These are phyloP conservation scores for Salix brachista DNA, from an alignment of 345 rosid species.

Conservation along the genomic window DNA sequence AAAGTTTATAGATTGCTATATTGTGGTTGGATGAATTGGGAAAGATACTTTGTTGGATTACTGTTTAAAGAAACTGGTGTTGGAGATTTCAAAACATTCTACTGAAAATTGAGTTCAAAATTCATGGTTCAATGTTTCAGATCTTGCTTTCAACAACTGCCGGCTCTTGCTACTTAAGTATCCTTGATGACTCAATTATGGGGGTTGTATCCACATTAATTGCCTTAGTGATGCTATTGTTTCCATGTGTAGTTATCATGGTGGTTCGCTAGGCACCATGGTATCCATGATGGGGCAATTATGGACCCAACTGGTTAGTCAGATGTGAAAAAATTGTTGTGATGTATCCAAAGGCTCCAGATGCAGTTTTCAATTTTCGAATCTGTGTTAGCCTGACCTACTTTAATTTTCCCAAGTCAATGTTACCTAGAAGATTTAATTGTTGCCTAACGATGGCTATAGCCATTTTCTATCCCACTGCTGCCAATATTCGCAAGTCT, in stretches of 20 bases:
- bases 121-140: neutral
- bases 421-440: no score
- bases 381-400: no score
- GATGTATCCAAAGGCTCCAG: no score
- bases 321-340: no score
- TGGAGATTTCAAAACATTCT: neutral
- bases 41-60: slow-evolving; percentile 2
- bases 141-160: neutral
- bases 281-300: no score
- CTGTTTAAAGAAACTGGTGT: slow-evolving; percentile 5
- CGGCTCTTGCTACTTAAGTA: neutral
- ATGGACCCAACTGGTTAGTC: no score
- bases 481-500: neutral
- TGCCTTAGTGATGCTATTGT: neutral
- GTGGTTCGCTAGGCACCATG: neutral
- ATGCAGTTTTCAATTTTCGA: no score
- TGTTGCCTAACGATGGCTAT: no score
- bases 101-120: neutral
- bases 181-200: neutral
- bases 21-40: slow-evolving; percentile 24
- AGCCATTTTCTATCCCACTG: no score
- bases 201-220: neutral
- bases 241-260: neutral
- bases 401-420: no score
- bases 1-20: slow-evolving; percentile 15